Conservation (phyloP, 176 grass and related monocot species). For the Musa acuminata region DNA sequence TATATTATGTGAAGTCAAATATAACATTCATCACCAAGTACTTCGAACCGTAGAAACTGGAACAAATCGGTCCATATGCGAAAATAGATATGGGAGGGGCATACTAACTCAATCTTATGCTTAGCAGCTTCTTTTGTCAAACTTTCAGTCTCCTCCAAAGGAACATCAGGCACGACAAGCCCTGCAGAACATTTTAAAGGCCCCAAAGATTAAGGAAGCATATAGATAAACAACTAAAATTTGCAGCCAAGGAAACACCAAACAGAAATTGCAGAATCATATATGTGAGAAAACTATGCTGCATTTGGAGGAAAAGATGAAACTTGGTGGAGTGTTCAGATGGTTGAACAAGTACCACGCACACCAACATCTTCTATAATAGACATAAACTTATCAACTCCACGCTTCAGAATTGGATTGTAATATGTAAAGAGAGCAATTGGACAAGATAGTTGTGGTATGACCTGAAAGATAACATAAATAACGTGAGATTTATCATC, state of each 20-base stretch:
- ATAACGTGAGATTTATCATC: neutral
- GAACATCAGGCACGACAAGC: conserved; percentile 96
- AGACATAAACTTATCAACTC: conserved; percentile 72
- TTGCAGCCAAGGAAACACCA: neutral
- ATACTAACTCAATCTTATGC: conserved; percentile 94
- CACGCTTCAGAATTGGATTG: conserved; percentile 91
- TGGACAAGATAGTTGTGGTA: conserved; percentile 86
- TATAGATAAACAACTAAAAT: conserved; percentile 1
- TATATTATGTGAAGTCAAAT: neutral
- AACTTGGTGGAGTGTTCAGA: conserved; percentile 15
- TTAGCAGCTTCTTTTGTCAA: conserved; percentile 74
- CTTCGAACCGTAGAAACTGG: neutral
- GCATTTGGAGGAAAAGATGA: neutral
- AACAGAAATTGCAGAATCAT: conserved; percentile 2
- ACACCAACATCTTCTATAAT: conserved; percentile 63
- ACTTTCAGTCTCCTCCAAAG: conserved; percentile 81
- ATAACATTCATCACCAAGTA: neutral
- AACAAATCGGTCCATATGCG: neutral
- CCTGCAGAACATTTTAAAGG: conserved; percentile 29
- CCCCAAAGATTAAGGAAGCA: conserved; percentile 1
- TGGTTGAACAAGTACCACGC: conserved; percentile 41
- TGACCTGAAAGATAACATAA: conserved; percentile 28
- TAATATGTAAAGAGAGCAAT: conserved; percentile 93
- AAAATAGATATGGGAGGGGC: conserved; percentile 3
- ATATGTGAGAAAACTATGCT: neutral